Evolutionary conservation across 2,329 filamentous ascomycete species (phyloP).

Genomic region (Diaporthe vexans): DNA sequence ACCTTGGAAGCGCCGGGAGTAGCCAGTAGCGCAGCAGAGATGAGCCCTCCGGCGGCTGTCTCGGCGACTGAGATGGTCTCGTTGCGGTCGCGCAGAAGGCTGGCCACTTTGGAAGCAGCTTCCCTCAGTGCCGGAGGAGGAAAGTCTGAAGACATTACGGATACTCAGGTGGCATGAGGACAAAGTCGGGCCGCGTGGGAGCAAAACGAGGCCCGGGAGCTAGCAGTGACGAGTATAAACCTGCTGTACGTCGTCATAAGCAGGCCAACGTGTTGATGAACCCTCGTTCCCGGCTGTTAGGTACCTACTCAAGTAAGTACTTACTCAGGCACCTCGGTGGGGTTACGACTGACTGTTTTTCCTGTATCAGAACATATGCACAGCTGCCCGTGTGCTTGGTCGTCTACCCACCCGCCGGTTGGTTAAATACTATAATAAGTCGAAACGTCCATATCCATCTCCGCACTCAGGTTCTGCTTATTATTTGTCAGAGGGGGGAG

Average conservation of each 20-base stretch:
- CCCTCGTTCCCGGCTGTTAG: too few relatives aligned
- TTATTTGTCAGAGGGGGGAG: neutral
- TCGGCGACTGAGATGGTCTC: slow-evolving; percentile 74
- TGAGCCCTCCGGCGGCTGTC: slow-evolving; percentile 74
- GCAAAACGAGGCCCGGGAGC: neutral
- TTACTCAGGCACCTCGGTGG: too few relatives aligned
- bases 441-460: too few relatives aligned
- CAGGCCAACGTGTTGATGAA: too few relatives aligned
- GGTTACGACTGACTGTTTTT: too few relatives aligned
- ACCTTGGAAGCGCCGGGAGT: slow-evolving; percentile 69
- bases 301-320: too few relatives aligned
- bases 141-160: slow-evolving; percentile 33
- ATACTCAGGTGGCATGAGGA: neutral
- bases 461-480: neutral
- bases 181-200: neutral
- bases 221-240: too few relatives aligned
- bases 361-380: too few relatives aligned
- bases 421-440: neutral
- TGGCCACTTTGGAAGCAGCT: slow-evolving; percentile 61
- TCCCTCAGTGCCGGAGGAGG: slow-evolving; percentile 37
- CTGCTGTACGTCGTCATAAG: neutral
- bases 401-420: neutral
- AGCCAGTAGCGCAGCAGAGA: slow-evolving; percentile 70
- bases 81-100: slow-evolving; percentile 66
- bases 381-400: too few relatives aligned